These are phyloP conservation scores for Salix udensis DNA, from an alignment of 345 rosid species.

Conservation along the genomic window DNA sequence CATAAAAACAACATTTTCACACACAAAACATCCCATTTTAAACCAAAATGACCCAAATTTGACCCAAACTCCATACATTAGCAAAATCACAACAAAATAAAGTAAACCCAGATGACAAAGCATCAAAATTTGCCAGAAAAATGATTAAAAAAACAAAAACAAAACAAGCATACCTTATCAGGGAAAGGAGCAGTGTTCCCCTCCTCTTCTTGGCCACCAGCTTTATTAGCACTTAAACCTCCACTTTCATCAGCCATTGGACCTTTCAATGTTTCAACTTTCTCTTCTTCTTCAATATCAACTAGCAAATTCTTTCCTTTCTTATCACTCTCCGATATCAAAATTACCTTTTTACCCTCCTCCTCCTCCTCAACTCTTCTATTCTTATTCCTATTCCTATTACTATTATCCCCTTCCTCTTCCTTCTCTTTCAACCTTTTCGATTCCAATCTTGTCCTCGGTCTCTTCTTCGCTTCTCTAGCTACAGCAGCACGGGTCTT, in stretches of 20 bases:
- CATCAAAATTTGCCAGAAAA: background rate
- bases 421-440: conserved; percentile 36
- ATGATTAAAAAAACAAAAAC: background rate
- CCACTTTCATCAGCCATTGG: conserved; percentile 28
- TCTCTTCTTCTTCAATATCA: background rate
- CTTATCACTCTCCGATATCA: conserved; percentile 2
- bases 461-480: conserved; percentile 24
- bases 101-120: background rate
- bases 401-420: conserved; percentile 29
- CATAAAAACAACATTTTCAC: background rate
- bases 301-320: conserved; percentile 8
- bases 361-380: background rate
- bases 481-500: conserved; percentile 43
- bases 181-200: conserved; percentile 31
- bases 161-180: conserved; percentile 18
- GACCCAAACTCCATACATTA: background rate
- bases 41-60: background rate
- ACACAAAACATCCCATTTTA: background rate
- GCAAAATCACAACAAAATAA: background rate
- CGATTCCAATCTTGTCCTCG: conserved; percentile 57
- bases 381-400: background rate
- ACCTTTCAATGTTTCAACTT: background rate
- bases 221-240: conserved; percentile 33
- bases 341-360: background rate
- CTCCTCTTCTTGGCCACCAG: conserved; percentile 26